phyloP scores from a whole-genome alignment of 345 rosid species.

The Zanthoxylum bungeanum region DNA sequence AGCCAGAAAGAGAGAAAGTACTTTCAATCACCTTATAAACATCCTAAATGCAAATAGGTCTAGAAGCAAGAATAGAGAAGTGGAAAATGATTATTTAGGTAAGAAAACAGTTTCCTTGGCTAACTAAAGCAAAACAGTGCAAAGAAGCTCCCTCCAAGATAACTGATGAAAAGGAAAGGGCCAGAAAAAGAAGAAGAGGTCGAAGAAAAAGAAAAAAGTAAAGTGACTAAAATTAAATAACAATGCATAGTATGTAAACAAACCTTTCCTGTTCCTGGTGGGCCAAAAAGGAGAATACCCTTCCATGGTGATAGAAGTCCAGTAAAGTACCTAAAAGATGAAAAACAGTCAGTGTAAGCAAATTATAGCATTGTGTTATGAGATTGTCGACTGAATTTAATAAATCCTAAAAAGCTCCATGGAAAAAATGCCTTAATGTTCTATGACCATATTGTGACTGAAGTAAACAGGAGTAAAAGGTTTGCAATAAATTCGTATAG shows the following conservation, averaged over 20 bases:
- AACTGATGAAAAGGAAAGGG: background rate
- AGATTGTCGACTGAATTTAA: background rate
- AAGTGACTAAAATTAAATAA: background rate
- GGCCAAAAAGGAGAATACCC: constrained; percentile 98
- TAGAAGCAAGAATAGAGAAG: background rate
- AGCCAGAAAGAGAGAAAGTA: background rate
- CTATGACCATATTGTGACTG: background rate
- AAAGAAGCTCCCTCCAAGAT: constrained; percentile 1
- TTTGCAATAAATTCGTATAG: background rate
- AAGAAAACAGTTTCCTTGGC: background rate
- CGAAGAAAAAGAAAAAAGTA: background rate
- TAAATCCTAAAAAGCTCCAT: background rate
- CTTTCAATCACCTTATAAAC: background rate
- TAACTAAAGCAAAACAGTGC: background rate
- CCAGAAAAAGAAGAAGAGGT: background rate
- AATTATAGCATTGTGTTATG: background rate
- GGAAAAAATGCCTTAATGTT: background rate
- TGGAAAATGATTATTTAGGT: background rate
- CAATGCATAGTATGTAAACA: constrained; percentile 10
- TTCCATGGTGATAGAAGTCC: constrained; percentile 99
- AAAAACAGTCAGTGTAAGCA: constrained; percentile 1
- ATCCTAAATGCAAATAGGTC: background rate
- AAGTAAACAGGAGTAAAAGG: background rate
- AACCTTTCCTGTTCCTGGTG: constrained; percentile 99
- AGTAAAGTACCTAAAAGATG: constrained; percentile 68